Conservation (phyloP, 2,329 filamentous ascomycete species). For the Paracamarosporium sp. region DNA sequence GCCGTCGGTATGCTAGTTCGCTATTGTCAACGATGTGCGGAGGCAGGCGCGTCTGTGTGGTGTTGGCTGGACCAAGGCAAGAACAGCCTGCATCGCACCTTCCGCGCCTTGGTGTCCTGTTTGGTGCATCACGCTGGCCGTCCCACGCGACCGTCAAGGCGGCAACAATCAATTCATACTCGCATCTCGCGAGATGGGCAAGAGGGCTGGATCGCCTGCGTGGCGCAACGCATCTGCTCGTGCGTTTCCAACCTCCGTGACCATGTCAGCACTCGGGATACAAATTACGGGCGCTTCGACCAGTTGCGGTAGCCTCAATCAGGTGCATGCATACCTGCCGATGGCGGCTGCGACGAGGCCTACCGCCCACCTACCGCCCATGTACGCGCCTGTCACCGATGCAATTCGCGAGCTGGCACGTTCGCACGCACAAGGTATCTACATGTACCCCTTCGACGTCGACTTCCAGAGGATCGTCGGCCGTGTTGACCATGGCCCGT, state of each 20-base stretch:
- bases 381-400: constrained; percentile 18
- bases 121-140: constrained; percentile 6
- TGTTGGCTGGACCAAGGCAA: constrained; percentile 20
- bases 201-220: background rate
- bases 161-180: constrained; percentile 3
- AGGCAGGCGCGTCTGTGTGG: constrained; percentile 11
- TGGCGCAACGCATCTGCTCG: background rate
- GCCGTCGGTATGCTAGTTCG: constrained; percentile 12
- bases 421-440: constrained; percentile 22
- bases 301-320: background rate
- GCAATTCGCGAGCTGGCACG: constrained; percentile 22
- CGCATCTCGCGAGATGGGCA: background rate
- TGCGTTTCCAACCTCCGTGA: constrained; percentile 3
- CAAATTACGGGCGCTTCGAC: constrained; percentile 8
- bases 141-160: constrained; percentile 17
- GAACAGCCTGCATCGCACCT: constrained; percentile 23
- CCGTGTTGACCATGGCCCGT: constrained; percentile 4
- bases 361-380: constrained; percentile 9
- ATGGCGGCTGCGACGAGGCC: background rate
- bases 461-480: background rate
- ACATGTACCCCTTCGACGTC: constrained; percentile 5
- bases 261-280: constrained; percentile 15
- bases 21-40: constrained; percentile 13
- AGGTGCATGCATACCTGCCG: background rate
- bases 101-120: constrained; percentile 21